Conservation (phyloP, 2,329 filamentous ascomycete species). For the Arthrocladium fulminans region DNA sequence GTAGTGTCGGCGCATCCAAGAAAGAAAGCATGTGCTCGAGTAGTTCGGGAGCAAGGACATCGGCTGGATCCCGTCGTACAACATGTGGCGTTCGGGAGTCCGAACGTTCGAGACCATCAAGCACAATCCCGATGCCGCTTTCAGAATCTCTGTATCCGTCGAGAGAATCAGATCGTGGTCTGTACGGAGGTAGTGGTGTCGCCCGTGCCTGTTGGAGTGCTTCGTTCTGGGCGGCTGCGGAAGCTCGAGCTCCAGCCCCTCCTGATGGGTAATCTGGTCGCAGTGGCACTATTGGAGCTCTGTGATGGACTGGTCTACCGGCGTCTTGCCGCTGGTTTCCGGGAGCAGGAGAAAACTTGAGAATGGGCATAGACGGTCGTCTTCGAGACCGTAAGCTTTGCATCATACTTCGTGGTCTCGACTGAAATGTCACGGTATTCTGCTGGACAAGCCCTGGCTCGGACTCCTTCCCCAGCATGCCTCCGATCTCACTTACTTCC, state of each 20-base stretch:
- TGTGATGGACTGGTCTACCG: background rate
- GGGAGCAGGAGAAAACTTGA: constrained; percentile 12
- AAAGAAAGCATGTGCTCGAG: constrained; percentile 50
- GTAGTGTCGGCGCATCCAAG: constrained; percentile 50
- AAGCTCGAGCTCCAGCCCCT: constrained; percentile 39
- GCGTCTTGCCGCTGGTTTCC: constrained; percentile 7
- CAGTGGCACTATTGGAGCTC: background rate
- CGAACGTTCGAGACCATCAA: constrained; percentile 25
- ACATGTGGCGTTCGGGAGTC: constrained; percentile 26
- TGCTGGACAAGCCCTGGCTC: background rate
- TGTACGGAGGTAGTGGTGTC: constrained; percentile 24
- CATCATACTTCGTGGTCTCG: constrained; percentile 10
- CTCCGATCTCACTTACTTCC: background rate
- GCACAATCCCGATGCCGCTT: constrained; percentile 40
- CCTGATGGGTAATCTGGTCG: constrained; percentile 29
- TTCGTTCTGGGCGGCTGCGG: constrained; percentile 43
- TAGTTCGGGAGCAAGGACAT: constrained; percentile 50
- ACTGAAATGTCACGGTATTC: background rate
- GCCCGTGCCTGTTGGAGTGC: constrained; percentile 20
- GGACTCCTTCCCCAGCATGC: background rate
- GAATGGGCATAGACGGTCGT: constrained; percentile 20
- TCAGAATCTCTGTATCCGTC: constrained; percentile 34
- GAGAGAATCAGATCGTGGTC: constrained; percentile 16
- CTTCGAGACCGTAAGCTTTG: constrained; percentile 13
- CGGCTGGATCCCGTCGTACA: constrained; percentile 43